Base-by-base conservation (phyloP, 75 land plant genomes). In the Pseudotsuga menziesii region DNA sequence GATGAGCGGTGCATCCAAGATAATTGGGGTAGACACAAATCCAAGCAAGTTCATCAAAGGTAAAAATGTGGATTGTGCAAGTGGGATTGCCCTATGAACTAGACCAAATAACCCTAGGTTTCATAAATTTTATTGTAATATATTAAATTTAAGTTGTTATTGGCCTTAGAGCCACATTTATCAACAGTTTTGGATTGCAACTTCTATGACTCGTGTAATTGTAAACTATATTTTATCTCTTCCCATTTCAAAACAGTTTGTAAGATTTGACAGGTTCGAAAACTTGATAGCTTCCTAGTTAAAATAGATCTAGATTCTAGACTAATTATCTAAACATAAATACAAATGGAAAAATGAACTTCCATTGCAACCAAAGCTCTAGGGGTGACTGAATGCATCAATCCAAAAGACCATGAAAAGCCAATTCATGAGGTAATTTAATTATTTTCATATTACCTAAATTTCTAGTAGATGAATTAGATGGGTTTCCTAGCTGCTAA, bases 21-120 rank as follows among this genome's bases (percentile, higher is more conserved):
- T 86, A 22, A 83, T 86, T 56, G 88, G 86, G 8, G 55, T 86
- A 36, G 88, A 85, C 63, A 44, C 78, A 7, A 76, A 80, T 74
- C 59, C 80, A 14, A 52, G 36, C 23, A 86, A 86, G 56, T 58
- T 83, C 17, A 69, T 23, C 13, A 56, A 74, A 83, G 82, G 85
- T 84, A 57, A 26, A 11, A 32, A 2, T 54, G 15, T 41, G 4
- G 29, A 52, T 48, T 25, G 0, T 36, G 32, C 32, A 29, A 29
- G 32, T 29, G 32, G 32, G 32, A 29, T 29, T 29, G 32, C 1
- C 32, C 1, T 29, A 29, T 29, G 32, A 29, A 29, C 32, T 29
- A 29, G 32, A 29, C 32, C 32, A 29, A 29, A 29, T 29, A 1
- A 35, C 1, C 32, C 32, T 29, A 29, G 32, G 32, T 29, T 29